These are phyloP conservation scores for Ocimum tenuiflorum DNA, from an alignment of 257 asterid genomes.

Conservation along the genomic window DNA sequence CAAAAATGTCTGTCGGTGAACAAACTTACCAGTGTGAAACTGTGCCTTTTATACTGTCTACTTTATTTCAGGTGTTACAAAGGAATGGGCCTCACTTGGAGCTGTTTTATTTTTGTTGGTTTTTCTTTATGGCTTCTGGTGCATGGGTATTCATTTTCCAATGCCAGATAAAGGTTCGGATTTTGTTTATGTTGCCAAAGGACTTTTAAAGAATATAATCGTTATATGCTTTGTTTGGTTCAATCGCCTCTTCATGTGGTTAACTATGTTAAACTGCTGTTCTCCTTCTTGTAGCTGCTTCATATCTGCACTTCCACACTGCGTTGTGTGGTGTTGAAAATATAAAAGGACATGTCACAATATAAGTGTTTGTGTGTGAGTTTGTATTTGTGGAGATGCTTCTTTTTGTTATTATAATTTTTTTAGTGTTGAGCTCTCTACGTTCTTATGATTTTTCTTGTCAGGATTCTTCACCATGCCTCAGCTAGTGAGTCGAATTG, in stretches of 20 bases:
- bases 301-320: not conserved
- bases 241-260: not conserved
- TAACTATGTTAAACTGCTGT: not conserved
- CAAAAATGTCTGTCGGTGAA: not conserved
- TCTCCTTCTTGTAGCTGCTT: constrained; percentile 7
- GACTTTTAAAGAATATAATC: not conserved
- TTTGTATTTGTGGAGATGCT: not conserved
- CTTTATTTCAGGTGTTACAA: constrained; percentile 64
- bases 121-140: constrained; percentile 97
- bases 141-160: constrained; percentile 97
- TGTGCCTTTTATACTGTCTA: constrained; percentile 10
- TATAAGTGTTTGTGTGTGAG: not conserved
- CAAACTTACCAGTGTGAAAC: not conserved
- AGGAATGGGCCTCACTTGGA: constrained; percentile 83
- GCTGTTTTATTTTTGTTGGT: constrained; percentile 66
- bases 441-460: constrained; percentile 14
- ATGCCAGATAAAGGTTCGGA: constrained; percentile 92
- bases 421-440: not conserved
- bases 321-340: not conserved
- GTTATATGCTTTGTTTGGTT: not conserved
- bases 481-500: constrained; percentile 94
- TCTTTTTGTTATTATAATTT: not conserved
- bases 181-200: constrained; percentile 11
- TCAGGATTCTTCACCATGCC: constrained; percentile 95
- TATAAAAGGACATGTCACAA: not conserved